These are phyloP conservation scores for Mycosarcoma mackinlayi DNA, from an alignment of 1,284 basidiomycete species.

Conservation along the genomic window DNA sequence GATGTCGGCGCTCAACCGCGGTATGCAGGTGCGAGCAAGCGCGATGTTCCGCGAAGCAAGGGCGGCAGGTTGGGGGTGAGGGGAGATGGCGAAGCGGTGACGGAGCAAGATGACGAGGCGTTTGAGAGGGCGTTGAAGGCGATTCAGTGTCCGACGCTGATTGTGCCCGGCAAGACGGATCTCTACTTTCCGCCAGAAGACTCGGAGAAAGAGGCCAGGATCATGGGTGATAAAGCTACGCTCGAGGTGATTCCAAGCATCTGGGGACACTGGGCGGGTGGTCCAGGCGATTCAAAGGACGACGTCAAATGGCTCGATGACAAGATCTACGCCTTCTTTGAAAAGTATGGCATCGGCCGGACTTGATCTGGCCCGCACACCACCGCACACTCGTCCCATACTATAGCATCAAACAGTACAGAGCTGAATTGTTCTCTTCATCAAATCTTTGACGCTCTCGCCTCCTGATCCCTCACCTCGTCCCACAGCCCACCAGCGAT, in stretches of 20 bases:
- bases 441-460: constrained; percentile 43
- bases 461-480: constrained; percentile 35
- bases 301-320: constrained; percentile 51
- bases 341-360: constrained; percentile 26
- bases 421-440: too few species aligned
- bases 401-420: too few species aligned
- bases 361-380: not conserved
- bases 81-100: constrained; percentile 21
- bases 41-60: constrained; percentile 11
- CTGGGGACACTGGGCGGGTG: constrained; percentile 56
- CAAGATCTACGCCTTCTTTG: constrained; percentile 31
- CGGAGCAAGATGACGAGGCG: constrained; percentile 33
- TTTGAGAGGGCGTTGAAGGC: constrained; percentile 41
- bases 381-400: not conserved
- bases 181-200: constrained; percentile 60
- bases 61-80: constrained; percentile 24
- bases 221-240: constrained; percentile 36
- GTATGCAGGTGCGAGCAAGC: constrained; percentile 39
- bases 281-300: constrained; percentile 39
- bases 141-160: constrained; percentile 40
- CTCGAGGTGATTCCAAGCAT: constrained; percentile 50
- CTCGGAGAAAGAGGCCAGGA: constrained; percentile 28
- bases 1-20: constrained; percentile 42
- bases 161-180: constrained; percentile 45
- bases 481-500: constrained; percentile 53